Conservation (phyloP, 176 grass and related monocot genomes). For the Ensete ventricosum region DNA sequence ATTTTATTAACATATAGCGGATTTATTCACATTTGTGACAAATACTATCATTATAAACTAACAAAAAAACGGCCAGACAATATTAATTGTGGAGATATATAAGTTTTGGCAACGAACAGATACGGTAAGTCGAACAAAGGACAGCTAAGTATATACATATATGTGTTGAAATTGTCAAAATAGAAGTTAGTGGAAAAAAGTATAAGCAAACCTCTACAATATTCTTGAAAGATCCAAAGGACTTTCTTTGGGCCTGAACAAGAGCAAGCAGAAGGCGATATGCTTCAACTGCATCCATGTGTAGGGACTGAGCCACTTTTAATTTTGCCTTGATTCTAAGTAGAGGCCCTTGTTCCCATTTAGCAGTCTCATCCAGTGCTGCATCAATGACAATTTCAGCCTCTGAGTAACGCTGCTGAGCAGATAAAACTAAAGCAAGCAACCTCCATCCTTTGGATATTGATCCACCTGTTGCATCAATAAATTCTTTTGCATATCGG, state of each 20-base stretch:
- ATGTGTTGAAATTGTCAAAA: background rate
- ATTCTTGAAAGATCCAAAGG: conserved; percentile 51
- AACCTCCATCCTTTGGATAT: conserved; percentile 87
- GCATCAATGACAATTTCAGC: conserved; percentile 89
- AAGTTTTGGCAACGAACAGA: background rate
- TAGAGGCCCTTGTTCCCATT: conserved; percentile 88
- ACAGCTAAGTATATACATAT: conserved; percentile 1
- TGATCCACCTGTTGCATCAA: conserved; percentile 80
- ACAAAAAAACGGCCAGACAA: background rate
- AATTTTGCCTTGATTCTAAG: conserved; percentile 82
- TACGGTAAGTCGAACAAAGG: background rate
- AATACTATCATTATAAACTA: background rate
- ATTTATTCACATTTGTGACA: background rate
- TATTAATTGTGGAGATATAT: background rate
- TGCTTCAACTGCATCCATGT: conserved; percentile 71
- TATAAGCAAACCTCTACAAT: conserved; percentile 49
- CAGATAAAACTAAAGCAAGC: conserved; percentile 78
- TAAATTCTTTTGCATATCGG: conserved; percentile 78
- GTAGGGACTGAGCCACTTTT: conserved; percentile 67
- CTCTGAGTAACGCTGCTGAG: conserved; percentile 71
- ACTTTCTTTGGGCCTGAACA: conserved; percentile 88
- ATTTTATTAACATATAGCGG: background rate
- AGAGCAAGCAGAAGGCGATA: conserved; percentile 79
- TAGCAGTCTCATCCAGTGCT: conserved; percentile 80
- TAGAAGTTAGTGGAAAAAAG: background rate